Base-by-base conservation (phyloP, 768 basidiomycete species). In the Rickenella mellea region DNA sequence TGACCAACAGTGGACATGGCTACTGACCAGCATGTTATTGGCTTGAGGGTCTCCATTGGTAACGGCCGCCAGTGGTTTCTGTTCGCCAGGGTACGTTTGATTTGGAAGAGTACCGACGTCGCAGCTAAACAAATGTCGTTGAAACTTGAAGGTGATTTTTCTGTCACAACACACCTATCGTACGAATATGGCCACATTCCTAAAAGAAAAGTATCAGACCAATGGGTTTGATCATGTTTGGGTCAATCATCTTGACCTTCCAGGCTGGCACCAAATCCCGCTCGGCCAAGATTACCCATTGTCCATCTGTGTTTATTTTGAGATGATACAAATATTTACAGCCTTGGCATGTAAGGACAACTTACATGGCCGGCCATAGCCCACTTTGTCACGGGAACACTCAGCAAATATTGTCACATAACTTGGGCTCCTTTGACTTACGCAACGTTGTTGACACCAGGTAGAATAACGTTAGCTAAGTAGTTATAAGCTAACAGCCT, bases 31-130 rank as follows among this genome's bases (percentile, higher is more conserved):
- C 52, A 82, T 73, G 52, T 78, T 74, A 56, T 71, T 70, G 6
- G 45, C 36, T n/a, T 65, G 54, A 3, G 73, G 72, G 1, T 62
- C 5, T 69, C 67, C 17, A 77, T 78, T 0, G 77, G 79, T 25
- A 67, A 60, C 7, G 78, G 75, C 2, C 71, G 73, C 3, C n/a
- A n/a, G n/a, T n/a, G n/a, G n/a, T n/a, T n/a, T n/a, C n/a, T 91
- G 92, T 37, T 56, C 55, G 1, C 66, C 71, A 6, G 69, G 65
- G 41, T 65, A 53, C 3, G 83, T 78, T 58, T 96, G 93, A 58
- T 92, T 92, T 9, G 74, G 65, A 3, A 81, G 70, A 6, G 89
- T 91, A 7, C 91, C 90, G 4, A 89, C 72, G 55, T 93, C 89
- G 55, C 90, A 91, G 4, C 70, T 75, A 56, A n/a, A n/a, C n/a